phyloP scores from a whole-genome alignment of 1,139 yeast species.

The Candida albicans region DNA sequence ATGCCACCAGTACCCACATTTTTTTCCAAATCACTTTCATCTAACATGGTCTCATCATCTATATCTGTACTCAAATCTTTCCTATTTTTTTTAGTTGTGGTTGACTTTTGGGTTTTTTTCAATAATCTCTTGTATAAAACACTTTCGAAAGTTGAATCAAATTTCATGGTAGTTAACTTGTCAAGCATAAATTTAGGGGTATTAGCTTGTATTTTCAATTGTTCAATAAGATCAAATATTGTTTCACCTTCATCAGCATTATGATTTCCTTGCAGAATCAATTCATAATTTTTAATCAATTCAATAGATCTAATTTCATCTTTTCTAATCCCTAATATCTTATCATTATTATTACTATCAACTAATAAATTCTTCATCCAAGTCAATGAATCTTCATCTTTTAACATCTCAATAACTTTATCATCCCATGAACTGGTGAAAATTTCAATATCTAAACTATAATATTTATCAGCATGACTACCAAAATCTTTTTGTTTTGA shows the following conservation, averaged over 20 bases:
- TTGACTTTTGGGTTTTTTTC: not conserved
- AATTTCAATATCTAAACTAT: constrained; percentile 64
- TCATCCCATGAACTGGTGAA: constrained; percentile 60
- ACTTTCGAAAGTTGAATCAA: constrained; percentile 22
- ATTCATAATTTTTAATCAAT: constrained; percentile 12
- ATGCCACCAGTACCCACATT: constrained; percentile 6
- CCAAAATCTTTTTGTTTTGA: constrained; percentile 64
- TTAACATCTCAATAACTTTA: constrained; percentile 46
- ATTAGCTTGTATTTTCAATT: constrained; percentile 2
- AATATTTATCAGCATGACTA: constrained; percentile 68
- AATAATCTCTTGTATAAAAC: constrained; percentile 19
- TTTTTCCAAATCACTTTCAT: constrained; percentile 21
- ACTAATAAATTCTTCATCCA: constrained; percentile 40
- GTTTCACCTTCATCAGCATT: constrained; percentile 8
- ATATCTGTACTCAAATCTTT: not conserved
- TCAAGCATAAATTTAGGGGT: not conserved
- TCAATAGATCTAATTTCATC: constrained; percentile 9
- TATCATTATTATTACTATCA: constrained; percentile 4
- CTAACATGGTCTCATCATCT: constrained; percentile 18
- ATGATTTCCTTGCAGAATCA: constrained; percentile 3
- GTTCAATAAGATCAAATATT: constrained; percentile 2
- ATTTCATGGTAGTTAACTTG: constrained; percentile 12
- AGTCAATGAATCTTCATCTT: constrained; percentile 29
- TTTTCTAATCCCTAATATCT: constrained; percentile 7
- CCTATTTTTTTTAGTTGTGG: constrained; percentile 2